Percentiles rank a stretch among this genome's conserved stretches.
phyloP scores from a whole-genome alignment of 2,329 filamentous ascomycete species.

The Ophiosphaerella narmari region DNA sequence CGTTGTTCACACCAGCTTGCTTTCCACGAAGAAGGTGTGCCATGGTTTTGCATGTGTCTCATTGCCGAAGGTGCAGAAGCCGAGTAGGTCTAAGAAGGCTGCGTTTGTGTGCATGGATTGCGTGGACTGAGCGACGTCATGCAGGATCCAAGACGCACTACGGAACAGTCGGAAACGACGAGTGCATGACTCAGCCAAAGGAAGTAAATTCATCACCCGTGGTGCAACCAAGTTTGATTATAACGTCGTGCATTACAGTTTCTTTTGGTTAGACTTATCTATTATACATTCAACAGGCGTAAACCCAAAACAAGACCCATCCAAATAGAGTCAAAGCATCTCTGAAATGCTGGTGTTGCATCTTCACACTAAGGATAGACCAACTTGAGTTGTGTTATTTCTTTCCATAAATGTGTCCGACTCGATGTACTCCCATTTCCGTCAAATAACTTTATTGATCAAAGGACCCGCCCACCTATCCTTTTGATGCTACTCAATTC shows the following conservation, averaged over 20 bases:
- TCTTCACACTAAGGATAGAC: too few relatives aligned
- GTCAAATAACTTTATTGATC: too few relatives aligned
- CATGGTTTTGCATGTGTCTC: conserved; percentile 60
- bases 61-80: conserved; percentile 27
- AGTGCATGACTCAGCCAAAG: not conserved
- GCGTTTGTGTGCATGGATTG: conserved; percentile 18
- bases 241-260: too few relatives aligned
- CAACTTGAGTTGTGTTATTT: too few relatives aligned
- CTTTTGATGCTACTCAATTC: conserved; percentile 11
- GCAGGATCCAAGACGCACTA: conserved; percentile 21
- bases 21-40: conserved; percentile 87
- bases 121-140: conserved; percentile 21
- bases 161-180: conserved; percentile 12
- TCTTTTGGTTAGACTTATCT: not conserved
- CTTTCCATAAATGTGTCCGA: too few relatives aligned
- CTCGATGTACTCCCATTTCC: too few relatives aligned
- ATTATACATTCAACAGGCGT: not conserved
- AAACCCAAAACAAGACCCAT: not conserved
- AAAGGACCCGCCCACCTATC: too few relatives aligned
- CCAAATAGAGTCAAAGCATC: too few relatives aligned
- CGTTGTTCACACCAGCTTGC: conserved; percentile 89
- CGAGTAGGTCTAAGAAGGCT: conserved; percentile 6
- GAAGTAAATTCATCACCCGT: not conserved
- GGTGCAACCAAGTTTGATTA: not conserved
- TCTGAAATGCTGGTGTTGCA: too few relatives aligned